A percentile compares a stretch with the other conserved stretches of the same genome.
Evolutionary conservation across 345 rosid genomes (phyloP).

Genomic region (Euclidium syriacum): DNA sequence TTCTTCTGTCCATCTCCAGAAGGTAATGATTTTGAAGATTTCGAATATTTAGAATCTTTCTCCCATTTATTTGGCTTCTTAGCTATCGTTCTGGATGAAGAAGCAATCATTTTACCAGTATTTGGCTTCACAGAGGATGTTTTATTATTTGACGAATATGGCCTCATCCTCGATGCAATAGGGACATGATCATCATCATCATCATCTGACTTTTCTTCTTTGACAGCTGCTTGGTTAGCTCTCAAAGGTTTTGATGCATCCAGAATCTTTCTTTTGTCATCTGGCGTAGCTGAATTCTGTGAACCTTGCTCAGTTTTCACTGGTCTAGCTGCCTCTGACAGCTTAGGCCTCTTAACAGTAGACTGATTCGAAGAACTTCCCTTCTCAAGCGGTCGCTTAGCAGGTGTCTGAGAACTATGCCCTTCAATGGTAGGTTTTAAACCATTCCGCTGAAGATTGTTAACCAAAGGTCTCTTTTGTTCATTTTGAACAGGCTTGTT

Average conservation of each 20-base stretch:
- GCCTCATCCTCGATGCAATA: conserved; percentile 63
- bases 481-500: conserved; percentile 30
- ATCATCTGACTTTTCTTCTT: conserved; percentile 34
- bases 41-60: conserved; percentile 54
- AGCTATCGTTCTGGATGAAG: conserved; percentile 43
- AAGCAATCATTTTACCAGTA: conserved; percentile 42
- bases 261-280: conserved; percentile 17
- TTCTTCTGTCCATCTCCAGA: conserved; percentile 95
- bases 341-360: conserved; percentile 60
- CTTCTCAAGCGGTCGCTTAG: conserved; percentile 74
- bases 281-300: conserved; percentile 37
- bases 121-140: conserved; percentile 47
- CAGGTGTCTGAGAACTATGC: conserved; percentile 29
- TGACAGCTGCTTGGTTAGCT: conserved; percentile 17
- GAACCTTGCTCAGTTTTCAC: conserved; percentile 45
- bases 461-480: conserved; percentile 51
- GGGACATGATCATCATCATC: conserved; percentile 71
- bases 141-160: conserved; percentile 43
- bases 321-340: conserved; percentile 39
- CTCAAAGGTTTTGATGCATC: conserved; percentile 17
- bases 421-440: conserved; percentile 40
- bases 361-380: conserved; percentile 40
- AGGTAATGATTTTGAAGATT: conserved; percentile 65
- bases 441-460: conserved; percentile 65
- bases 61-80: conserved; percentile 51